A percentile compares a stretch with the other conserved stretches of the same genome.
phyloP scores from a whole-genome alignment of 805 yeast genomes.

The Wickerhamomyces alni region DNA sequence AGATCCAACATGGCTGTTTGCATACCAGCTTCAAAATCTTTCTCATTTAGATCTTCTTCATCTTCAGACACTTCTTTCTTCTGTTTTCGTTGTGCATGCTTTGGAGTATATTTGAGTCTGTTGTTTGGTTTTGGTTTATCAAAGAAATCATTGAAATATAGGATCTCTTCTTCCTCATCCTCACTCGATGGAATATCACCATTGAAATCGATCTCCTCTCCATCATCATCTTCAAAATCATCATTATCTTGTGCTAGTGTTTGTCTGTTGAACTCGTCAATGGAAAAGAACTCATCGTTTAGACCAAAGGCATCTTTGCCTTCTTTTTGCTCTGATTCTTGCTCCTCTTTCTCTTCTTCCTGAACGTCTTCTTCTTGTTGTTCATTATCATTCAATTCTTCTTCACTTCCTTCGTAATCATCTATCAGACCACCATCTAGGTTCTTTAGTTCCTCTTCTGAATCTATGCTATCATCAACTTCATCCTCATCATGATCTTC shows the following conservation, averaged over 20 bases:
- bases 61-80: slow-evolving; percentile 12
- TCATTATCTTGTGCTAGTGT: slow-evolving; percentile 1
- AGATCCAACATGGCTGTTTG: slow-evolving; percentile 56
- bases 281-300: neutral
- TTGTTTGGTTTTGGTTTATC: slow-evolving; percentile 28
- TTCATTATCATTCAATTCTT: neutral
- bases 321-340: neutral
- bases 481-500: slow-evolving; percentile 16
- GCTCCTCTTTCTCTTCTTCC: slow-evolving; percentile 1
- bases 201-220: slow-evolving; percentile 31
- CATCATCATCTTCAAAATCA: slow-evolving; percentile 15
- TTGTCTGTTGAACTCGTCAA: slow-evolving; percentile 1
- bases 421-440: neutral
- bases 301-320: neutral
- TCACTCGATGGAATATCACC: slow-evolving; percentile 43
- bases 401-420: slow-evolving; percentile 3
- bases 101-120: slow-evolving; percentile 3
- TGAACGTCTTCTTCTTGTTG: neutral
- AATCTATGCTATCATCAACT: slow-evolving; percentile 13
- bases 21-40: slow-evolving; percentile 53
- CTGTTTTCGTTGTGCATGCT: slow-evolving; percentile 2
- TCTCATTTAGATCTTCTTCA: slow-evolving; percentile 44
- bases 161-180: slow-evolving; percentile 49
- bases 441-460: slow-evolving; percentile 12
- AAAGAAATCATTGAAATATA: slow-evolving; percentile 61